These are phyloP conservation scores for Iris macrosiphon DNA, from an alignment of 106 monocot genomes.

Conservation along the genomic window DNA sequence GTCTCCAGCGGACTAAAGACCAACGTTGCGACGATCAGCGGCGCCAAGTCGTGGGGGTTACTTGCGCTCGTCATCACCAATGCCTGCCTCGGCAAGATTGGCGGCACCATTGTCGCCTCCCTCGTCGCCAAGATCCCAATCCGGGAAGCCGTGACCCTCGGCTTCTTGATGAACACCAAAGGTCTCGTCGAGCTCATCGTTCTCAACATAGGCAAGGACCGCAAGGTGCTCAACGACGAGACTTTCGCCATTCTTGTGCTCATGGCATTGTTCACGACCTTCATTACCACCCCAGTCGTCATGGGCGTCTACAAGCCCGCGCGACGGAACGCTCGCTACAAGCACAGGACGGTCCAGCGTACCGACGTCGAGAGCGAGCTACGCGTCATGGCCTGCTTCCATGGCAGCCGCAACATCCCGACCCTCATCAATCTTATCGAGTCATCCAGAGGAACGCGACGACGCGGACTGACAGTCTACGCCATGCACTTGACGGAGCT, in stretches of 20 bases:
- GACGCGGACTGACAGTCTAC: conserved; percentile 27
- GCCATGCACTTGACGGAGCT: conserved; percentile 45
- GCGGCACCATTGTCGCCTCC: conserved; percentile 13
- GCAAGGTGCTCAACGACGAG: conserved; percentile 31
- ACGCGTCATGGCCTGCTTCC: conserved; percentile 42
- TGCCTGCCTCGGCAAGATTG: conserved; percentile 35
- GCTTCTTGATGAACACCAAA: conserved; percentile 43
- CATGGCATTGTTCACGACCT: conserved; percentile 44
- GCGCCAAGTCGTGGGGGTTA: conserved; percentile 26
- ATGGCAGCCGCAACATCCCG: conserved; percentile 33
- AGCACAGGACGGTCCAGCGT: conserved; percentile 21
- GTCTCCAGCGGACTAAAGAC: conserved; percentile 42
- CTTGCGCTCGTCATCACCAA: conserved; percentile 30
- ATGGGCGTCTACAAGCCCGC: conserved; percentile 35
- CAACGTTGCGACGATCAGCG: conserved; percentile 27
- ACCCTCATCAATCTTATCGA: conserved; percentile 37
- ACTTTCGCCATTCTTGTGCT: conserved; percentile 34
- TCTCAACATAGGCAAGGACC: conserved; percentile 39
- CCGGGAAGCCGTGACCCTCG: conserved; percentile 24
- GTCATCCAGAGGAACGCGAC: conserved; percentile 27
- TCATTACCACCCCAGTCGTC: conserved; percentile 34
- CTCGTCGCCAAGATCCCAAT: conserved; percentile 12
- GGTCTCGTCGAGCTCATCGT: conserved; percentile 45
- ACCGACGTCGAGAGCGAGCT: conserved; percentile 20
- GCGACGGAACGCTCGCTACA: conserved; percentile 13